These are phyloP conservation scores for Massarina eburnea DNA, from an alignment of 2,329 filamentous ascomycete species.

Conservation along the genomic window DNA sequence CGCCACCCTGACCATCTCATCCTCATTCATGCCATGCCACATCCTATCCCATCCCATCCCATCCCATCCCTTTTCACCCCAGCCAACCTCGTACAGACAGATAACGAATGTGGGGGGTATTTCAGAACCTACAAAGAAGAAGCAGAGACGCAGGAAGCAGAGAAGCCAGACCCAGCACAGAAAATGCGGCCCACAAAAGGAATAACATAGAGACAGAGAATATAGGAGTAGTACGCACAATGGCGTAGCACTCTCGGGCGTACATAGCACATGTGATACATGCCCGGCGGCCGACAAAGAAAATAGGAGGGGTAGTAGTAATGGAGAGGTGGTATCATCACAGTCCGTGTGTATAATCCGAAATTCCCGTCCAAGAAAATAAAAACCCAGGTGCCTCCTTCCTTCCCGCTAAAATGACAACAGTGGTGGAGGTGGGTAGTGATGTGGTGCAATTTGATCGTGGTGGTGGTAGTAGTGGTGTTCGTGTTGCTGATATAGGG, in stretches of 20 bases:
- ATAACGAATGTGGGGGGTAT: slow-evolving; percentile 34
- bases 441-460: background rate
- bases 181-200: background rate
- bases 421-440: slow-evolving; percentile 31
- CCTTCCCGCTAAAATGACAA: slow-evolving; percentile 25
- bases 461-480: background rate
- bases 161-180: slow-evolving; percentile 11
- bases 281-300: too few species aligned
- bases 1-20: too few species aligned
- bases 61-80: slow-evolving; percentile 10
- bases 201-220: slow-evolving; percentile 1
- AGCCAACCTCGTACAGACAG: slow-evolving; percentile 8
- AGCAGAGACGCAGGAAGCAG: slow-evolving; percentile 3
- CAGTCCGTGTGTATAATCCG: too few species aligned
- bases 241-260: too few species aligned
- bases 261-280: too few species aligned
- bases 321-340: too few species aligned
- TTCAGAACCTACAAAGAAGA: background rate
- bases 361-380: too few species aligned
- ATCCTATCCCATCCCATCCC: too few species aligned
- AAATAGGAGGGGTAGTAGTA: too few species aligned
- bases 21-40: too few species aligned
- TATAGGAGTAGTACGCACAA: too few species aligned
- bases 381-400: slow-evolving; percentile 17
- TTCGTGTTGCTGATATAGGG: slow-evolving; percentile 20